Percentiles rank a stretch among this genome's conserved stretches.
Evolutionary conservation across 2,329 filamentous ascomycete species (phyloP).

Genomic region (Fusarium falciforme): DNA sequence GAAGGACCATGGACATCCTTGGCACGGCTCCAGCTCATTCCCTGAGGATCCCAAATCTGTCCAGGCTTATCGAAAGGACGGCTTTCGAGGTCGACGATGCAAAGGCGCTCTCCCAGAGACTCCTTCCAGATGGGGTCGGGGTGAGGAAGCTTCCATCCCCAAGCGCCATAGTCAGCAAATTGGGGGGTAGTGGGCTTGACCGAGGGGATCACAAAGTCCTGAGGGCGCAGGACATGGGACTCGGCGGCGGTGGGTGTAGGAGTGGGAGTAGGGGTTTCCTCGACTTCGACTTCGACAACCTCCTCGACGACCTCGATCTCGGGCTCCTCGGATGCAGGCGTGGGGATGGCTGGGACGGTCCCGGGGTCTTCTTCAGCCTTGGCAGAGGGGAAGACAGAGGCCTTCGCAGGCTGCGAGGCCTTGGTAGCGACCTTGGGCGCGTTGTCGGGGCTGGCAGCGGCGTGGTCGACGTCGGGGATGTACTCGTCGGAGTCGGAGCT

Average conservation of each 20-base stretch:
- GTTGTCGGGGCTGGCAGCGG: background rate
- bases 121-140: conserved; percentile 45
- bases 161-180: conserved; percentile 49
- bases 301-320: background rate
- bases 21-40: conserved; percentile 52
- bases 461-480: background rate
- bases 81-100: conserved; percentile 60
- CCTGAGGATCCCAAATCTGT: conserved; percentile 49
- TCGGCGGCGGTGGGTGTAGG: background rate
- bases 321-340: background rate
- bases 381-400: background rate
- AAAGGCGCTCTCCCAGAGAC: conserved; percentile 52
- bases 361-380: background rate
- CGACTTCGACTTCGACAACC: background rate
- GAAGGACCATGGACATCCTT: conserved; percentile 51
- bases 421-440: background rate
- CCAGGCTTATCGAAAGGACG: conserved; percentile 51
- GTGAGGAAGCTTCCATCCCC: conserved; percentile 46
- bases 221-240: background rate
- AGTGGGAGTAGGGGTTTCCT: background rate
- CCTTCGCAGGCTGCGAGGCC: background rate
- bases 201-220: conserved; percentile 24
- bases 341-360: background rate
- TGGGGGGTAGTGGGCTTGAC: conserved; percentile 39
- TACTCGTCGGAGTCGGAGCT: background rate